Conservation (phyloP, 2,329 filamentous ascomycete genomes). For the Botrytis elliptica region DNA sequence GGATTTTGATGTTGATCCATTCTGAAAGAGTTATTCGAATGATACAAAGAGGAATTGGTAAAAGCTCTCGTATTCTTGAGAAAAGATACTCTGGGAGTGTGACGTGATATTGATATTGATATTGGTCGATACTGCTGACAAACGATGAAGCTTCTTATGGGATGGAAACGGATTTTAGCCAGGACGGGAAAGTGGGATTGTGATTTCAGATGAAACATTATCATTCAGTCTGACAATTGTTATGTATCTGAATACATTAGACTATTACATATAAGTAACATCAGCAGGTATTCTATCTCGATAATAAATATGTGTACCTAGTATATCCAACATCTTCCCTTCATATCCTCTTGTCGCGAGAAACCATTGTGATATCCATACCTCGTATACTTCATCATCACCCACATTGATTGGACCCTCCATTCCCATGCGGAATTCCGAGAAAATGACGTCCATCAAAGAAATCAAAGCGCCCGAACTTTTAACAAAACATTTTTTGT, state of each 20-base stretch:
- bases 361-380: background rate
- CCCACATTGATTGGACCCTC: background rate
- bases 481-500: conserved; percentile 6
- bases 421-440: conserved; percentile 1
- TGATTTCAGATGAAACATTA: conserved; percentile 2
- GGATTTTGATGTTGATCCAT: background rate
- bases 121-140: conserved; percentile 21
- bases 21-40: background rate
- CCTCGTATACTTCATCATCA: background rate
- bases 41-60: background rate
- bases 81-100: background rate
- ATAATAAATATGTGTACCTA: background rate
- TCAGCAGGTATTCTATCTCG: background rate
- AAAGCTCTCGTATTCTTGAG: background rate
- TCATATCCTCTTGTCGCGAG: background rate
- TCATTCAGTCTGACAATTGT: background rate
- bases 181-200: conserved; percentile 22
- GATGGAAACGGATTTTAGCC: conserved; percentile 34
- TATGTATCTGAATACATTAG: background rate
- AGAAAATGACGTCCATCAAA: conserved; percentile 19
- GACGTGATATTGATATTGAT: background rate
- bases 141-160: background rate
- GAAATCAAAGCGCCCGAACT: conserved; percentile 5
- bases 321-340: background rate
- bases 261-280: background rate